Evolutionary conservation across 805 yeast genomes (phyloP).

Genomic region (Candida koratica): DNA sequence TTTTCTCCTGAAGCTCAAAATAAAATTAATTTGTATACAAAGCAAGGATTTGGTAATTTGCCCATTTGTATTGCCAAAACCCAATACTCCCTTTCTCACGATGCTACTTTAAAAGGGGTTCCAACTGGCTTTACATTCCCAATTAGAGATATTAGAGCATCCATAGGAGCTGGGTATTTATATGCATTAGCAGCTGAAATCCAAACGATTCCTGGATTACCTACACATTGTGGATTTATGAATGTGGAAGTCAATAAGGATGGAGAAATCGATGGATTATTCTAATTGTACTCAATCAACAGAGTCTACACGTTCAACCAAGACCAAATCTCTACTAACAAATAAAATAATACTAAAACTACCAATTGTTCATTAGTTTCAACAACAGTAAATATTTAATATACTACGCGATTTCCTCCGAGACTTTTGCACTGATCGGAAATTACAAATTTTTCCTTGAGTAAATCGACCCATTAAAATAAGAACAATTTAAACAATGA

Average conservation of each 20-base stretch:
- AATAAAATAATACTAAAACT: no score
- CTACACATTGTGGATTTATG: conserved; percentile 96
- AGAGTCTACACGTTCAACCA: conserved; percentile 8
- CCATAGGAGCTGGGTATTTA: conserved; percentile 95
- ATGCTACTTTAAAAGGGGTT: conserved; percentile 88
- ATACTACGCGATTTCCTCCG: conserved; percentile 2
- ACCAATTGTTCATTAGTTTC: conserved; percentile 9
- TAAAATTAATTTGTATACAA: conserved; percentile 76
- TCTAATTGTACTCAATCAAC: conserved; percentile 5
- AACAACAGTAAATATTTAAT: conserved; percentile 8
- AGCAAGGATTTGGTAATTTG: conserved; percentile 84
- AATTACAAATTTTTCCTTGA: conserved; percentile 5
- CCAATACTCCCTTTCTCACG: conserved; percentile 93
- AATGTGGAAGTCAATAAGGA: conserved; percentile 87
- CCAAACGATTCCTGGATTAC: conserved; percentile 95
- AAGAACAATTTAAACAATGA: conserved; percentile 3
- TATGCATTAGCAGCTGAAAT: conserved; percentile 96
- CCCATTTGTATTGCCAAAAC: conserved; percentile 98
- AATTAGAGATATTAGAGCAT: conserved; percentile 87
- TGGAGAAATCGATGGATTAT: conserved; percentile 86
- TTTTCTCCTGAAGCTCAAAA: conserved; percentile 74
- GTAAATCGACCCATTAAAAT: conserved; percentile 1
- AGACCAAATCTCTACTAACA: conserved; percentile 1
- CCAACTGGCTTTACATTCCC: conserved; percentile 94
- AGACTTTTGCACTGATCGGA: conserved; percentile 4